Evolutionary conservation across 2,329 filamentous ascomycete species (phyloP), one percentile per base, ranked within the genome.

Genomic region (Aspergillus sp.): DNA sequence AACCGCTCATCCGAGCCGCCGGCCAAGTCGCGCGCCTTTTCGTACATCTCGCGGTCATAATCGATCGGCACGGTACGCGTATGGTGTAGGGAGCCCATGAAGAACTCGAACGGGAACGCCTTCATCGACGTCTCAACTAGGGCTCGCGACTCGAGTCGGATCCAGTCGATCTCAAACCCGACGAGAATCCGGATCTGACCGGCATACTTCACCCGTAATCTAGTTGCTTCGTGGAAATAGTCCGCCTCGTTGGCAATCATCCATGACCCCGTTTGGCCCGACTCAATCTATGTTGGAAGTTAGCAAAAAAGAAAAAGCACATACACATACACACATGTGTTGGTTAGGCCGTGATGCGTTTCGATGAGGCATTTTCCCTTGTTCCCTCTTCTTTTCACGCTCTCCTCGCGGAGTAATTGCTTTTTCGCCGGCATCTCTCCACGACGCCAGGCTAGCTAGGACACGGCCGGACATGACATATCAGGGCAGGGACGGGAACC

Each of bases 121-220:
- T 80, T 70, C 21, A 88, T 77, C 3, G 91, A 82, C 11, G 73
- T 66, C 35, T 77, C 69, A 58, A 96, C 87, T 47, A 89, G 77
- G 0, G 73, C 75, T 66, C 87, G 85, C 3, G 84, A 85, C 3
- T 80, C 82, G 0, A 88, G 82, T 6, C 93, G 87, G 72, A 97
- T 95, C 87, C 91, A 99, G 73, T 99, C 95, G 54, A 86, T 85
- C 75, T 99, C 95, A 72, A 98, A 96, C 46, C 91, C 95, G 70
- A 99, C 86, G 44, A 96, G 82, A 63, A 99, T 82, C 55, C 87
- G 81, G 66, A 99, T 92, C 62, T 87, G 80, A 8, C 77, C 69
- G 6, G 84, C 81, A 76, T 97, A 97, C 63, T 82, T 84, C 3
- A 77, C 73, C 55, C 89, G 89, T 31, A 99, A 80, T 35, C 89